Conservation (phyloP, 495 filamentous ascomycete species). For the Diplogelasinospora grovesii region DNA sequence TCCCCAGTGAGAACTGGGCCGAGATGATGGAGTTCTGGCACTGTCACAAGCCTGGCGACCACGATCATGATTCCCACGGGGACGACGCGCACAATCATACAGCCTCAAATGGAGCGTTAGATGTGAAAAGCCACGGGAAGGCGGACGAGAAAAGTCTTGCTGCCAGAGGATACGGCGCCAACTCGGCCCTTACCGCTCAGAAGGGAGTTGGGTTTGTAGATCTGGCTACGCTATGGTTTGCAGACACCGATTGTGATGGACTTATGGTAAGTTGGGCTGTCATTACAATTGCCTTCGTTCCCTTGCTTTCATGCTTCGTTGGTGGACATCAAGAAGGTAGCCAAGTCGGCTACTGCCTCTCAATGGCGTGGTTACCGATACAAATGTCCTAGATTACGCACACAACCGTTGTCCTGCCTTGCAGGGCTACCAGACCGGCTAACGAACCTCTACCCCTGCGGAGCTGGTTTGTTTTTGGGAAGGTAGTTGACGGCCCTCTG, state of each 20-base stretch:
- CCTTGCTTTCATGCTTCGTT: no score
- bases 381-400: constrained; percentile 74
- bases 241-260: constrained; percentile 53
- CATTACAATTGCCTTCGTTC: no score
- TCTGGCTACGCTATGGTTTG: constrained; percentile 65
- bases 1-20: constrained; percentile 95
- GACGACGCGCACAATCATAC: constrained; percentile 1
- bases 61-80: constrained; percentile 27
- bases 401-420: constrained; percentile 22
- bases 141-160: constrained; percentile 39
- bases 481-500: constrained; percentile 35
- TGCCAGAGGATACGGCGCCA: constrained; percentile 69
- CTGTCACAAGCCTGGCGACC: constrained; percentile 75
- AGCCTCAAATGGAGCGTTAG: background rate
- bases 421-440: constrained; percentile 13
- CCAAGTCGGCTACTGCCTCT: constrained; percentile 48
- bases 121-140: constrained; percentile 17
- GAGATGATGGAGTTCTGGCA: constrained; percentile 99
- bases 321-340: constrained; percentile 84
- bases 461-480: constrained; percentile 24
- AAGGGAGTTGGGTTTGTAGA: constrained; percentile 70
- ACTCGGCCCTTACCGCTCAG: constrained; percentile 57
- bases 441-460: constrained; percentile 18
- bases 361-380: constrained; percentile 77
- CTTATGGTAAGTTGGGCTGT: constrained; percentile 51